Base-by-base conservation (phyloP, 805 yeast genomes). In the Zygoascus bituminiphila region DNA sequence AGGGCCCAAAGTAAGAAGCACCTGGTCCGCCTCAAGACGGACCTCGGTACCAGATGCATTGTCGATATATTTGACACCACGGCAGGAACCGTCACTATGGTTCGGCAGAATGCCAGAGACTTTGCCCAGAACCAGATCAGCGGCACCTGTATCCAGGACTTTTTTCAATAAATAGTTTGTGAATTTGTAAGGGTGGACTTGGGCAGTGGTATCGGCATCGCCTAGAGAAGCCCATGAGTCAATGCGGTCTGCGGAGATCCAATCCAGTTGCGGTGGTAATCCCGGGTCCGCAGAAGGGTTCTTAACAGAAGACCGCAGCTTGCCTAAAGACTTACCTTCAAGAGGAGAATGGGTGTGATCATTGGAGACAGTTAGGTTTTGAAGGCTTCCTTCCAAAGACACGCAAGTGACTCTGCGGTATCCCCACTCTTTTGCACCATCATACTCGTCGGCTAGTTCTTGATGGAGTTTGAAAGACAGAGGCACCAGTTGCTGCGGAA, bases 141-240 rank as follows among this genome's bases (percentile, higher is more conserved):
- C 85, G 17, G 84, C 79, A 7, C 93, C 95, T 1, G 83, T 69
- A 55, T 84, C 88, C 56, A 84, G 77, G 44, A 95, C 94, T 60
- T 86, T 83, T 54, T 79, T 78, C 52, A 91, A 68, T 9, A 91
- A 71, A 61, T 77, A 85, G 47, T 83, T 84, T n/a, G 98, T 91
- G 67, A 93, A 89, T 61, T 83, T 83, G 68, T 84, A 88, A 1
- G 98, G 98, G 62, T 91, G 97, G 5, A 93, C 96, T 67, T 93
- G 98, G 0, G 97, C 98, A 1, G 97, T 91, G 12, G 94, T 81
- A 52, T 83, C 89, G 25, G 78, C 75, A 20, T 85, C 91, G 25
- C 98, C 97, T 45, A 91, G 67, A 7, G 78, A 75, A 1, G 89
- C 79, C 82, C 95, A 88, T 48, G 76, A 81, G 49, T 74, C 75